phyloP scores from a whole-genome alignment of 768 basidiomycete genomes.

The Tricholoma hemisulphureum region DNA sequence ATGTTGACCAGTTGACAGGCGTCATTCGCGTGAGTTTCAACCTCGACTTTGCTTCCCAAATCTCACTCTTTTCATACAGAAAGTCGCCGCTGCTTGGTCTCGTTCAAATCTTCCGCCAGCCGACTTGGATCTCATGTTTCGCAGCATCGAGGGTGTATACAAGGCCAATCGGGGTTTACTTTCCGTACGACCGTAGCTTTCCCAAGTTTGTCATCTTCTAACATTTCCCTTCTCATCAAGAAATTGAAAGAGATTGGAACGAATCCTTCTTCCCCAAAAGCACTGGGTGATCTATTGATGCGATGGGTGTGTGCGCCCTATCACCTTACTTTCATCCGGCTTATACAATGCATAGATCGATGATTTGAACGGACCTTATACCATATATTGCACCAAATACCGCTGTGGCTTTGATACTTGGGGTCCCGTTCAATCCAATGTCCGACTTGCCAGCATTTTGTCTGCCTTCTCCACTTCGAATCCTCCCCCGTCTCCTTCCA shows the following conservation, averaged over 20 bases:
- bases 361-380: constrained; percentile 86
- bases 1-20: constrained; percentile 86
- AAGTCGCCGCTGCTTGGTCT: constrained; percentile 98
- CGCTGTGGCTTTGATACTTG: constrained; percentile 79
- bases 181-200: constrained; percentile 44
- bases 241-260: constrained; percentile 93
- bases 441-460: constrained; percentile 67
- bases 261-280: constrained; percentile 90
- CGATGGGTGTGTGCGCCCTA: constrained; percentile 73
- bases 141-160: constrained; percentile 89
- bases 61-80: constrained; percentile 47
- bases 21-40: constrained; percentile 76
- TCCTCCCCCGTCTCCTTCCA: constrained; percentile 52
- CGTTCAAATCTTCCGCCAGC: constrained; percentile 89
- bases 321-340: constrained; percentile 4
- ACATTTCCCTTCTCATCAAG: constrained; percentile 43
- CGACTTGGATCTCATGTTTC: constrained; percentile 91
- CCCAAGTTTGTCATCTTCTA: neutral
- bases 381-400: constrained; percentile 72
- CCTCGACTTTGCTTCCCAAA: constrained; percentile 5
- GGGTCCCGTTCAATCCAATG: constrained; percentile 76
- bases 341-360: constrained; percentile 63
- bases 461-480: constrained; percentile 61
- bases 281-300: constrained; percentile 93
- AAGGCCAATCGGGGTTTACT: constrained; percentile 85